Evolutionary conservation across 2,329 filamentous ascomycete genomes (phyloP), one percentile per base, ranked within the genome.

Genomic region (Penicillium paneum): DNA sequence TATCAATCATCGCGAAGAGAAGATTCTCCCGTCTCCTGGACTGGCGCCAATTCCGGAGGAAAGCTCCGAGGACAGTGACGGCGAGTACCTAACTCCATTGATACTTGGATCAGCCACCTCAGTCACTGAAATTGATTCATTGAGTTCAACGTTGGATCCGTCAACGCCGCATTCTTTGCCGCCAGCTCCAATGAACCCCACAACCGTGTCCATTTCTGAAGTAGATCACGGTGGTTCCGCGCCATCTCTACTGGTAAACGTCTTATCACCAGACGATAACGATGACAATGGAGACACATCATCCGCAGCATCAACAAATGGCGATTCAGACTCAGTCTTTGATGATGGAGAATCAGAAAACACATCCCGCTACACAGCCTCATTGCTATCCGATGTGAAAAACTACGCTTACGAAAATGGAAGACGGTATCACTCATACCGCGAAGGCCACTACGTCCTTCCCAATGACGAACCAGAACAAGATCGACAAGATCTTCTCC

Each of bases 381-480:
- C 63, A 2, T 36, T 65, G 8, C 52, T 65, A 7, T 65, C 63
- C 3, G 55, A 61, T 26, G 61, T 64, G 17, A 60, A 64, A 42
- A 56, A 63, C 46, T 64, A 60, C 31, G 40, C 57, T 2, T 65
- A 65, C 34, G 63, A 65, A 42, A 65, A 69, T 47, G 65, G 66
- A 8, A 64, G 67, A 21, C 60, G 66, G 19, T 69, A 68, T 38
- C 66, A 68, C 34, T 64, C 63, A 50, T 64, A 65, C 44, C 64
- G 64, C 4, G 59, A 64, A 28, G 67, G 67, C 12, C 64, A 59
- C 28, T 74, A 73, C 32, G 59, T 65, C 5, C 62, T 73, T 32
- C 71, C 71, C 10, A 73, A 74, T 40, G 71, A 72, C 35, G 64
- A 70, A 13, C 61, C 58, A 45, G 71, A 73, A 54, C 69, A 71